Evolutionary conservation across 345 rosid species (phyloP), one percentile per base, ranked within the genome.

Genomic region (Sisymbrium altissimum): DNA sequence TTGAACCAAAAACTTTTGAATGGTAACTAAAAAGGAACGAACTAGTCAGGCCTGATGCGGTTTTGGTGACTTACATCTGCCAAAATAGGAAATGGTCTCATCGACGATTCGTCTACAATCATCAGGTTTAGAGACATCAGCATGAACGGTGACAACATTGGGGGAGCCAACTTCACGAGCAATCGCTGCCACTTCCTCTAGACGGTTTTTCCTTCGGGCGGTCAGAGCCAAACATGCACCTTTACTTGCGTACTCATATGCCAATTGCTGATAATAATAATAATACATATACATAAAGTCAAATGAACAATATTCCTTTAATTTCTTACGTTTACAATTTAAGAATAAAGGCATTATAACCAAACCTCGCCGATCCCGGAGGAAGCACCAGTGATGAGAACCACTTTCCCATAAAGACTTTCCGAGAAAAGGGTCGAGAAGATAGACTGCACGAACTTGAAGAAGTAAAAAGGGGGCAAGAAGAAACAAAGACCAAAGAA

Each of bases 281-380:
- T 19, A 40, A 12, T 2, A 17, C 9, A 33, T 10, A 52, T 9
- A 27, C 27, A n/a, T n/a, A n/a, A n/a, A n/a, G n/a, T 39, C 41
- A 73, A 39, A 55, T 66, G 2, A 64, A 45, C 19, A 30, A 23
- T 19, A 40, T 17, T 55, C 19, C 41, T 17, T 13, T 27, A 27
- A 2, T 27, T 33, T 17, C 0, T 5, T 36, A 35, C 11, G 27
- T 43, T 7, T 53, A 54, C 7, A 38, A 9, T 41, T 25, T 14
- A 27, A n/a, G 45, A 19, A 30, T 1, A 9, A 41, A 44, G 23
- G 5, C 21, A 35, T 9, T 35, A 44, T 55, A 68, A 67, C n/a
- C 19, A 41, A 68, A 85, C 91, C 91, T 88, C 91, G 58, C 91
- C 93, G 2, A 88, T 83, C 50, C 89, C 90, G 1, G 96, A 87